Base-by-base conservation (phyloP, 441 rosid genomes). In the Eruca vesicaria region DNA sequence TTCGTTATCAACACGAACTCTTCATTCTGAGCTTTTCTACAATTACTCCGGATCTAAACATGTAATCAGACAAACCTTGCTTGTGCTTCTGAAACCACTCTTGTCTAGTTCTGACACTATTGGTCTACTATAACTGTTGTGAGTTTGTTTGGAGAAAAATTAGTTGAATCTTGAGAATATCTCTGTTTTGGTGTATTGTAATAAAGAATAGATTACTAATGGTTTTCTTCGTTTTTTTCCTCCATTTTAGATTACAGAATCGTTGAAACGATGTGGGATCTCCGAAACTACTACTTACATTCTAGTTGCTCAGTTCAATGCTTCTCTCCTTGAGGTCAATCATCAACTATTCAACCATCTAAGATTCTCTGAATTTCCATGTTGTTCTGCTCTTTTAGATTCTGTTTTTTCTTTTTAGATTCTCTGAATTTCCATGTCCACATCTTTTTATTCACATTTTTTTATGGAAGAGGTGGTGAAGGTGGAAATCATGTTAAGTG, bases 31-130 rank as follows among this genome's bases (percentile, higher is more conserved):
- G 77, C 94, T 86, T 19, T 95, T 95, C 43, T 91, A 85, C 85
- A 96, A 93, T 71, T 93, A 87, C 77, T 89, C 99, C 0, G 94
- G 94, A 56, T 92, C 98, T 65, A 92, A 93, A 74, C 97, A 93
- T 83, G 98, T 96, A 88, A 79, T 73, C 55, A 72, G 0, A 55
- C 69, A 52, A 41, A 19, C 57, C 57, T 50, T 23, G 60, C 73
- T 76, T 16, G 19, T 10, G 0, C 5, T 23, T 23, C 26, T 23
- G 26, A 23, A 3, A 23, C 26, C 26, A 23, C 26, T 23, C 3
- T 23, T 23, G 26, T 38, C 45, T 38, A n/a, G 18, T 43, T 43
- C 18, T 6, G 52, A 14, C 18, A 3, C 32, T 4, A 1, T 5
- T 15, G 11, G 18, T 41, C 12, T 57, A 36, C 3, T 23, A 23